Conservation (phyloP, 2,329 filamentous ascomycete genomes). For the Penicillium carneum region DNA sequence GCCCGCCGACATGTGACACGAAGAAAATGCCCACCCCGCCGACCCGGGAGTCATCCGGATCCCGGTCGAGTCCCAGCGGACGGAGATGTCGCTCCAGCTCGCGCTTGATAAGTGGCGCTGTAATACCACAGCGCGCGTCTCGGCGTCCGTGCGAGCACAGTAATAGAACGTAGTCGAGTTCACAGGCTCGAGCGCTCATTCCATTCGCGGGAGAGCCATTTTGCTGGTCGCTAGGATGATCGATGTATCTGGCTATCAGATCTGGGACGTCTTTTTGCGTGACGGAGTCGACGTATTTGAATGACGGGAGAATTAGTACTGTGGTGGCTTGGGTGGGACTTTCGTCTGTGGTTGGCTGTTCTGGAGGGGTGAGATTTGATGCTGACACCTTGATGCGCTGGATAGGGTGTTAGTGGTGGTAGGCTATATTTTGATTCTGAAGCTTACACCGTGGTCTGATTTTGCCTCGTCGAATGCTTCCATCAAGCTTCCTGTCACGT, state of each 20-base stretch:
- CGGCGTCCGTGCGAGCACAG: constrained; percentile 88
- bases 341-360: constrained; percentile 19
- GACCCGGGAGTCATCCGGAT: constrained; percentile 80
- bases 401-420: neutral
- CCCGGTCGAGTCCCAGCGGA: constrained; percentile 78
- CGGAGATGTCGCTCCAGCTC: constrained; percentile 85
- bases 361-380: constrained; percentile 42
- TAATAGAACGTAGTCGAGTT: constrained; percentile 81
- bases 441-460: constrained; percentile 71
- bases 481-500: constrained; percentile 61
- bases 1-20: constrained; percentile 89
- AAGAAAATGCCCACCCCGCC: constrained; percentile 91
- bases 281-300: constrained; percentile 79
- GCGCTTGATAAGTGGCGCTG: constrained; percentile 78
- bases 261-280: constrained; percentile 69
- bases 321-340: constrained; percentile 63
- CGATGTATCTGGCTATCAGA: constrained; percentile 72
- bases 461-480: constrained; percentile 55
- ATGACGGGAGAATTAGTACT: constrained; percentile 80
- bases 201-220: constrained; percentile 61
- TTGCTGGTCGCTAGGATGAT: constrained; percentile 60
- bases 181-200: constrained; percentile 66
- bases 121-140: constrained; percentile 89
- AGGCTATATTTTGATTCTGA: neutral
- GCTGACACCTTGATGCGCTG: constrained; percentile 49